Base-by-base conservation (phyloP, 768 basidiomycete species). In the Tylopilus sp. region DNA sequence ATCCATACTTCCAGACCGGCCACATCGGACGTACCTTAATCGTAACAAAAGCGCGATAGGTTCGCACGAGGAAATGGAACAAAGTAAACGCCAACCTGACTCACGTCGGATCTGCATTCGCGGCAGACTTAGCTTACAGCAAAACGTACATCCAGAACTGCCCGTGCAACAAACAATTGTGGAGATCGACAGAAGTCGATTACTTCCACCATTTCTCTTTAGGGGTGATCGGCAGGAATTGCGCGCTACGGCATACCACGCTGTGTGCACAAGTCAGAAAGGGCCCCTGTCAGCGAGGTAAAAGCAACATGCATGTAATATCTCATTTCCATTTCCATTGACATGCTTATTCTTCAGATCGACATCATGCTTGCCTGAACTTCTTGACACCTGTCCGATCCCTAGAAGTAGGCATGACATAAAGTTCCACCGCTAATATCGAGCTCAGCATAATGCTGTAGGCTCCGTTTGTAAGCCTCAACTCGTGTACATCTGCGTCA, bases 301-400 rank as follows among this genome's bases (percentile, higher is more conserved):
- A 57, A n/a, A 55, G 24, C 41, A 31, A 72, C 76, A 59, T 61
- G 83, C 76, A 76, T 83, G 37, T 80, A 82, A 55, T 78, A 83
- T 4, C n/a, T n/a, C n/a, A n/a, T n/a, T n/a, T n/a, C 82, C 84
- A 60, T 84, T 84, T 34, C 84, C 84, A 61, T 85, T 78, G 14
- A 86, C 78, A 1, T 75, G 25, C 73, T 82, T 83, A 2, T 77
- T 78, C 52, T 68, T 69, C 50, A 85, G 61, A 40, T 73, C 62
- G 17, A 85, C 74, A 58, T 79, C 79, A 76, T 28, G 83, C 80
- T 63, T 85, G 85, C 70, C 78, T 66, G 61, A 84, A 85, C 3
- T 59, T 62, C 36, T 37, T 24, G 11, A 22, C 22, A 24, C 48
- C 37, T 17, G 26, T 24, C n/a, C n/a, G 19, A 38, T 16, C n/a